Evolutionary conservation across 306 rosid genomes (phyloP), one percentile per base, ranked within the genome.

Genomic region (Alnus rubra): DNA sequence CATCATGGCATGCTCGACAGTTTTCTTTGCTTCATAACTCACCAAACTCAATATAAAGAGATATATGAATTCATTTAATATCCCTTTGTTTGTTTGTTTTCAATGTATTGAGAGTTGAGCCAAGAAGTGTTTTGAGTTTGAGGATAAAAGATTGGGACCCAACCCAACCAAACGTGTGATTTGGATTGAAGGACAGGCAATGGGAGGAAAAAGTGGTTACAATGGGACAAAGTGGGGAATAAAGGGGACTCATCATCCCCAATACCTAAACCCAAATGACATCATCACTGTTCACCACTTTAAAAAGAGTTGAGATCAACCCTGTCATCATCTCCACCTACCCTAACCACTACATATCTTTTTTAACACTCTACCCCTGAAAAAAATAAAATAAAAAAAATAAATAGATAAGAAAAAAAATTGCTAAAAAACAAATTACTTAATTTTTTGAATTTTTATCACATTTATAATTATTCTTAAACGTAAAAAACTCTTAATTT

Each of bases 291-390:
- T 23, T 23, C 28, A 23, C 52, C 72, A 80, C 39, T 45, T 35
- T 53, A 79, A 69, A 12, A 69, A 12, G 3, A 49, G 13, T 49
- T 49, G 10, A 49, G 52, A 49, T 49, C 23, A 75, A 78, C 64
- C 84, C 87, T 72, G 90, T 88, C 94, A 74, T 70, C 80, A 58
- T 88, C 86, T 84, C 78, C 51, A 88, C 94, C 94, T 81, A 90
- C 79, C 86, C 81, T 71, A 85, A 84, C 90, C 88, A 88, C 92
- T 83, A 10, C 33, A 15, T 4, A 8, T 5, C 3, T 19, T 10
- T 28, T 58, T 9, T 28, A 28, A 2, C 10, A 59, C 7, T 59
- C 37, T 28, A 59, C 0, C 6, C 65, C 1, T 0, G 0, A 42
- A 64, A 64, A 64, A 64, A 6, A 64, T 0, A 4, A 64, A 64